These are phyloP conservation scores for Fusarium metavorans DNA, from an alignment of 2,329 filamentous ascomycete genomes.

Conservation along the genomic window DNA sequence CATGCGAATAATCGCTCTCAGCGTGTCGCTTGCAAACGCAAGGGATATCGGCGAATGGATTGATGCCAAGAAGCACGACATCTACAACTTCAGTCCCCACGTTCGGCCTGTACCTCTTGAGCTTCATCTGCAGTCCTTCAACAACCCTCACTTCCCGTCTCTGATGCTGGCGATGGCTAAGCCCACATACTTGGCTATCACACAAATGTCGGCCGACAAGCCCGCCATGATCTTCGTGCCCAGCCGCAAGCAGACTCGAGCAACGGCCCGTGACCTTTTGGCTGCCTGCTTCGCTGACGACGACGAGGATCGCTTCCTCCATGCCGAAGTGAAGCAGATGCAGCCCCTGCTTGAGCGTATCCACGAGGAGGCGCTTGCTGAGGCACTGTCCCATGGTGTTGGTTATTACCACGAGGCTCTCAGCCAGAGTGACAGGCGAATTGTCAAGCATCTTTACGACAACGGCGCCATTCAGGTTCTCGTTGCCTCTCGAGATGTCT, in stretches of 20 bases:
- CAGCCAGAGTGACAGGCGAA: slow-evolving; percentile 88
- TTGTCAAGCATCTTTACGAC: slow-evolving; percentile 91
- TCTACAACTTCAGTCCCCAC: slow-evolving; percentile 98
- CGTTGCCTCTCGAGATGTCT: slow-evolving; percentile 82
- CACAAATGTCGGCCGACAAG: slow-evolving; percentile 88
- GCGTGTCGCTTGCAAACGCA: slow-evolving; percentile 92
- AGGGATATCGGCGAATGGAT: slow-evolving; percentile 98
- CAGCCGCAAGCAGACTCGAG: slow-evolving; percentile 90
- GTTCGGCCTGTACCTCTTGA: slow-evolving; percentile 90
- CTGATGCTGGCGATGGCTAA: slow-evolving; percentile 99
- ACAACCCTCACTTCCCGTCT: slow-evolving; percentile 95
- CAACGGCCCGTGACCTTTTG: slow-evolving; percentile 87
- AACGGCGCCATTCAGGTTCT: slow-evolving; percentile 91
- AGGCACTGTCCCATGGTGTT: slow-evolving; percentile 92
- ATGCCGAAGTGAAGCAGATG: slow-evolving; percentile 85
- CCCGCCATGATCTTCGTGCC: slow-evolving; percentile 93
- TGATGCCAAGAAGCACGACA: slow-evolving; percentile 96
- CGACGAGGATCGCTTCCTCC: slow-evolving; percentile 92
- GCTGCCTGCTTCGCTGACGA: slow-evolving; percentile 90
- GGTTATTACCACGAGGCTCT: slow-evolving; percentile 98
- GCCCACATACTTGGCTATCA: slow-evolving; percentile 89
- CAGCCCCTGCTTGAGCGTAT: slow-evolving; percentile 84
- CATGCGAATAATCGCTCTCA: slow-evolving; percentile 88
- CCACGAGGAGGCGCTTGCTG: slow-evolving; percentile 87
- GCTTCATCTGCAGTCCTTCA: slow-evolving; percentile 94